phyloP scores from a whole-genome alignment of 441 rosid genomes.

The Gossypium gossypioides region DNA sequence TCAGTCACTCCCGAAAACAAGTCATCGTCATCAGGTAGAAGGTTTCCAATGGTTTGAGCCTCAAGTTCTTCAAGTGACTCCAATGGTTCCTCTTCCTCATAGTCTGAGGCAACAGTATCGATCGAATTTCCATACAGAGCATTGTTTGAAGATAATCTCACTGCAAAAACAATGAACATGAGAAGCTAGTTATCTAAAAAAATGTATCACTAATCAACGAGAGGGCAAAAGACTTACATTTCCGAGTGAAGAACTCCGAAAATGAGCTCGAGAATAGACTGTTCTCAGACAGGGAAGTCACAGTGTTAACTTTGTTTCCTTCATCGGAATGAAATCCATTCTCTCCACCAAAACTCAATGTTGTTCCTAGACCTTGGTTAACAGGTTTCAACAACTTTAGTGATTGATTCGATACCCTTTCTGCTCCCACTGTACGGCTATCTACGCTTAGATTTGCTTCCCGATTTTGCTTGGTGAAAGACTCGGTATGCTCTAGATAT shows the following conservation, averaged over 20 bases:
- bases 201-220: slow-evolving; percentile 10
- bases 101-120: slow-evolving; percentile 32
- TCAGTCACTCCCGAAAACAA: slow-evolving; percentile 53
- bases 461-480: slow-evolving; percentile 22
- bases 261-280: slow-evolving; percentile 58
- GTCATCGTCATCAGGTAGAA: slow-evolving; percentile 62
- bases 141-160: slow-evolving; percentile 33
- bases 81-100: slow-evolving; percentile 42
- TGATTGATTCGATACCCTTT: slow-evolving; percentile 27
- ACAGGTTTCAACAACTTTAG: slow-evolving; percentile 20
- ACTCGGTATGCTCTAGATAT: slow-evolving; percentile 21
- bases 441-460: slow-evolving; percentile 25
- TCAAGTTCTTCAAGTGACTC: slow-evolving; percentile 55
- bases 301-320: slow-evolving; percentile 22
- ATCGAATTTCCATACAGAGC: slow-evolving; percentile 36
- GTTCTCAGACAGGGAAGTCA: slow-evolving; percentile 36
- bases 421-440: slow-evolving; percentile 29
- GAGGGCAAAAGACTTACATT: slow-evolving; percentile 30
- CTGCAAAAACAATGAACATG: slow-evolving; percentile 32
- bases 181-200: slow-evolving; percentile 9
- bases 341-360: slow-evolving; percentile 23
- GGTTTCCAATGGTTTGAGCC: slow-evolving; percentile 63
- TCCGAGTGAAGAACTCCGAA: slow-evolving; percentile 42
- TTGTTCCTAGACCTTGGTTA: slow-evolving; percentile 21
- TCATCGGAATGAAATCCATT: slow-evolving; percentile 20